Percentiles rank a stretch among this genome's conserved stretches.
These are phyloP conservation scores for Tolypocladium ophioglossoides DNA, from an alignment of 2,329 filamentous ascomycete genomes.

Conservation along the genomic window DNA sequence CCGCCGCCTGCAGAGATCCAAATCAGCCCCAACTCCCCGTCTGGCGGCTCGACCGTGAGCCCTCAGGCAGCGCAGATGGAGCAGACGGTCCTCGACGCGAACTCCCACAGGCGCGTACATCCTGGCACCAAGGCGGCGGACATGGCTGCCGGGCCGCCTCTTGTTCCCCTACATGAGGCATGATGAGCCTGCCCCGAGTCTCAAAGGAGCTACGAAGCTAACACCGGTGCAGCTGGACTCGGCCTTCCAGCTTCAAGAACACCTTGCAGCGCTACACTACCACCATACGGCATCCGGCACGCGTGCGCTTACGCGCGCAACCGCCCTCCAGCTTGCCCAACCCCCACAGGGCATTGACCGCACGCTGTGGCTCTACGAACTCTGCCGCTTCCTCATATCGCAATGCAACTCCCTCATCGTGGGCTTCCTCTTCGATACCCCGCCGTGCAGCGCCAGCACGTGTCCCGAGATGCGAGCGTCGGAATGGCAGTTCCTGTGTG, in stretches of 20 bases:
- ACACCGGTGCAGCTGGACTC: conserved; percentile 66
- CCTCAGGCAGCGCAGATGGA: conserved; percentile 52
- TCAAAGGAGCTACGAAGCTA: conserved; percentile 2
- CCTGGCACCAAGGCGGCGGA: conserved; percentile 86
- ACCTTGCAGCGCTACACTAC: conserved; percentile 86
- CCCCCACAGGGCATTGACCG: conserved; percentile 75
- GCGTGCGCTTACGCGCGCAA: conserved; percentile 62
- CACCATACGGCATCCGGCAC: conserved; percentile 60
- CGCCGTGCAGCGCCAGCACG: conserved; percentile 77
- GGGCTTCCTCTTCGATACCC: conserved; percentile 82
- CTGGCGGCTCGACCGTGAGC: conserved; percentile 41
- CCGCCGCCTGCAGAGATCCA: conserved; percentile 93
- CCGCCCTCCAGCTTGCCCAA: conserved; percentile 65
- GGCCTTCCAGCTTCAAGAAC: conserved; percentile 93
- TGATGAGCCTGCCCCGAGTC: conserved; percentile 13
- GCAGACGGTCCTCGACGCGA: conserved; percentile 56
- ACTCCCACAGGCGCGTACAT: conserved; percentile 74
- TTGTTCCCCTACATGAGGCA: conserved; percentile 78
- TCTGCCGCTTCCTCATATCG: conserved; percentile 89
- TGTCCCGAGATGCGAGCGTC: conserved; percentile 98
- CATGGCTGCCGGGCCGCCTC: conserved; percentile 84
- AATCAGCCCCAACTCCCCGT: conserved; percentile 69
- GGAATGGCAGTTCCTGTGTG: conserved; percentile 98
- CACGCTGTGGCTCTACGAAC: conserved; percentile 93
- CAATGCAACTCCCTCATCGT: conserved; percentile 90